phyloP scores from a whole-genome alignment of 2,329 filamentous ascomycete species.

The Biscogniauxia sp. region DNA sequence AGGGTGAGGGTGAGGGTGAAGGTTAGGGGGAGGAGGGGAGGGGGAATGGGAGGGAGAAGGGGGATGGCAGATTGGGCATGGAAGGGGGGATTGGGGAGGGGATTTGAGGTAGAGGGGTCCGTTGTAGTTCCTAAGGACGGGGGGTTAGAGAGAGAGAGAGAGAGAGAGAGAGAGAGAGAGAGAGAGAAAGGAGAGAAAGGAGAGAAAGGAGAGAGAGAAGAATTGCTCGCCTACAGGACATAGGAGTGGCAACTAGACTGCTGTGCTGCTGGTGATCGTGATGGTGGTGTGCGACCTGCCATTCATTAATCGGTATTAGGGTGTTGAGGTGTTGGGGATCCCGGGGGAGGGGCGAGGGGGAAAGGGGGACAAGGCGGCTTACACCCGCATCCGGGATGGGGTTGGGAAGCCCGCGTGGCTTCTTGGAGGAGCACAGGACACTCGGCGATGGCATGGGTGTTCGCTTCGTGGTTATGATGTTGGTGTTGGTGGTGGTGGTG shows the following conservation, averaged over 20 bases:
- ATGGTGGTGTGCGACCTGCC: background rate
- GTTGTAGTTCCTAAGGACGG: constrained; percentile 2
- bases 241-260: background rate
- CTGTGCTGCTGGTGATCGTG: background rate
- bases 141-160: too few relatives aligned
- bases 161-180: background rate
- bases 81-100: background rate
- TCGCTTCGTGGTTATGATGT: background rate
- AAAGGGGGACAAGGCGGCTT: background rate
- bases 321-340: background rate
- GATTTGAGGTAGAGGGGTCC: background rate
- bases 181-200: too few relatives aligned
- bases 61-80: background rate
- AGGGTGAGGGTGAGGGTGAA: too few relatives aligned
- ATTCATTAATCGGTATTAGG: background rate
- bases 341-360: too few relatives aligned
- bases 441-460: background rate
- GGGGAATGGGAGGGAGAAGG: background rate
- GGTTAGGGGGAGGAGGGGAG: background rate
- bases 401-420: background rate
- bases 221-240: background rate
- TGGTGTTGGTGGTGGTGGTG: too few relatives aligned
- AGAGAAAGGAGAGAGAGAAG: background rate
- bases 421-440: background rate
- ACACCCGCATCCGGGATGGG: background rate